Conservation (phyloP, 2,329 filamentous ascomycete genomes). For the Penicillium oxalicum region DNA sequence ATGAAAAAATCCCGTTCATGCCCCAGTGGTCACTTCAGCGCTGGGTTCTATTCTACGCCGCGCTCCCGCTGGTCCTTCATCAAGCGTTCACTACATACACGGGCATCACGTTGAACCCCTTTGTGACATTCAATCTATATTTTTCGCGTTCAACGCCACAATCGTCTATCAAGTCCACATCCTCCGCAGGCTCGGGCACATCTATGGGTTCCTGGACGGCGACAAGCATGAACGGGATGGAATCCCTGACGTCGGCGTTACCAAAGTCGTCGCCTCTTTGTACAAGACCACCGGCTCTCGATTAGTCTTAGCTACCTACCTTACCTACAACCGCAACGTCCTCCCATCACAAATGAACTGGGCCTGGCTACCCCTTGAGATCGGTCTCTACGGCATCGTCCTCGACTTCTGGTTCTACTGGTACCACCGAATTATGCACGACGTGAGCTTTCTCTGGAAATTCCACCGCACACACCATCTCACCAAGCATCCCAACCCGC, state of each 20-base stretch:
- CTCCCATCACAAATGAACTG: slow-evolving; percentile 25
- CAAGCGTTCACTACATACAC: slow-evolving; percentile 30
- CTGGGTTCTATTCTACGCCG: slow-evolving; percentile 39
- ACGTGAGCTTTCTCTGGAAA: slow-evolving; percentile 37
- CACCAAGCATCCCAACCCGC: slow-evolving; percentile 42
- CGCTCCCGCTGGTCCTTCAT: slow-evolving; percentile 36
- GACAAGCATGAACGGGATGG: slow-evolving; percentile 30
- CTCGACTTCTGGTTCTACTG: slow-evolving; percentile 25
- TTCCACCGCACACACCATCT: slow-evolving; percentile 44
- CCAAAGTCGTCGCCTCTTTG: slow-evolving; percentile 30
- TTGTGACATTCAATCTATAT: slow-evolving; percentile 36
- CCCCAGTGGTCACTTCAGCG: slow-evolving; percentile 32
- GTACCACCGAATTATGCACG: slow-evolving; percentile 37
- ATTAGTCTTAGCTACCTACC: slow-evolving; percentile 27
- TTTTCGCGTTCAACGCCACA: slow-evolving; percentile 36
- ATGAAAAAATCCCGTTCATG: slow-evolving; percentile 38
- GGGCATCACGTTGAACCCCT: slow-evolving; percentile 25
- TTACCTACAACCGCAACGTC: slow-evolving; percentile 25
- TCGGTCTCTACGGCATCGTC: slow-evolving; percentile 20
- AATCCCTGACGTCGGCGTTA: slow-evolving; percentile 38
- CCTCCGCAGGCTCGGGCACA: slow-evolving; percentile 18
- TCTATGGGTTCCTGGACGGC: slow-evolving; percentile 18
- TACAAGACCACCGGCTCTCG: slow-evolving; percentile 32
- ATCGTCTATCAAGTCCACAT: slow-evolving; percentile 34
- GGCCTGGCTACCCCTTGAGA: slow-evolving; percentile 34